Percentiles rank a stretch among this genome's conserved stretches.
phyloP scores from a whole-genome alignment of 345 rosid species.

The Iberis pinnata region DNA sequence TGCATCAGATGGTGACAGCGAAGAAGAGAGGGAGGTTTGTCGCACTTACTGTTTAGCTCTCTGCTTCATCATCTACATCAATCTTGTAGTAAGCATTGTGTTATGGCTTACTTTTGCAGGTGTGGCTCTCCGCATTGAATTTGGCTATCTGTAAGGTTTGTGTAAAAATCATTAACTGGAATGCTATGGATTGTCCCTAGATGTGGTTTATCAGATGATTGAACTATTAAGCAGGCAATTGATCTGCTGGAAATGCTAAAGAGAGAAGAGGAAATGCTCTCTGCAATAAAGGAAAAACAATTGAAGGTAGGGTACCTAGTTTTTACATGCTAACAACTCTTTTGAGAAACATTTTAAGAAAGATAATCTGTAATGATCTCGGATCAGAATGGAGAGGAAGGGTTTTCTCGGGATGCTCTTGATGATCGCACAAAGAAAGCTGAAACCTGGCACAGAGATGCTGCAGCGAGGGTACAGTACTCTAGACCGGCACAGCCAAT shows the following conservation, averaged over 20 bases:
- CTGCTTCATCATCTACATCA: neutral
- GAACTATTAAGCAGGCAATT: slow-evolving; percentile 44
- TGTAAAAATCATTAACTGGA: slow-evolving; percentile 3
- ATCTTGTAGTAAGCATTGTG: neutral
- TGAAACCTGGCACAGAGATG: slow-evolving; percentile 86
- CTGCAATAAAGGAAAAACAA: slow-evolving; percentile 64
- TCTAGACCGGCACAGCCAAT: slow-evolving; percentile 75
- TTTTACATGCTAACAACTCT: neutral
- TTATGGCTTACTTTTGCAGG: slow-evolving; percentile 44
- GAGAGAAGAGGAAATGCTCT: slow-evolving; percentile 87
- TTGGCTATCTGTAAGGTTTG: slow-evolving; percentile 79
- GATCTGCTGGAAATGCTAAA: slow-evolving; percentile 84
- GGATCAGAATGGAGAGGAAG: slow-evolving; percentile 57
- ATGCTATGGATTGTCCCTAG: neutral
- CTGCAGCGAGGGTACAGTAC: slow-evolving; percentile 54
- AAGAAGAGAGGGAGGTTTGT: slow-evolving; percentile 91
- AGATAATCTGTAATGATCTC: slow-evolving; percentile 2
- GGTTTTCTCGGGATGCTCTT: slow-evolving; percentile 59
- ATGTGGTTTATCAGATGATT: slow-evolving; percentile 18
- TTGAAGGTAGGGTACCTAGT: slow-evolving; percentile 44
- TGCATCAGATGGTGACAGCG: slow-evolving; percentile 75
- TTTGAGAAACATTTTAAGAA: no score
- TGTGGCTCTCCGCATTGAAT: slow-evolving; percentile 74
- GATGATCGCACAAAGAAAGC: slow-evolving; percentile 71
- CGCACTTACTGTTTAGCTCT: neutral